phyloP scores from a whole-genome alignment of 768 basidiomycete genomes.

The Holtermannia corniformis region DNA sequence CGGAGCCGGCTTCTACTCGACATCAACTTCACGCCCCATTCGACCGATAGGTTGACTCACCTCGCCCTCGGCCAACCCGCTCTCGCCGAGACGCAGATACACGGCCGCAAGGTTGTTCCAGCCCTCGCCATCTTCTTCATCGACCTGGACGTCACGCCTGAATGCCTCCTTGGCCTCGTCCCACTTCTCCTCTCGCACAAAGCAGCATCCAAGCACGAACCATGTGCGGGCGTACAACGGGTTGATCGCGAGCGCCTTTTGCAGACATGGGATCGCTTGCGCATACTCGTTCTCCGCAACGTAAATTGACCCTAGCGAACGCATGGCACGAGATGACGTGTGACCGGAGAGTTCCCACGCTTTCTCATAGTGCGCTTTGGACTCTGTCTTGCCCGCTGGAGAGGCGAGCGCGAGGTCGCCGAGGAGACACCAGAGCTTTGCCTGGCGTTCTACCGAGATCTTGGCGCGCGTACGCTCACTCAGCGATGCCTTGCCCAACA shows the following conservation, averaged over 20 bases:
- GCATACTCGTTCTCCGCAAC: constrained; percentile 60
- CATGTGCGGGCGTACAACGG: constrained; percentile 78
- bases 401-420: constrained; percentile 58
- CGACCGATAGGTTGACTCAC: constrained; percentile 10
- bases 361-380: constrained; percentile 65
- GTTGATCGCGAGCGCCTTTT: constrained; percentile 73
- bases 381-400: constrained; percentile 15
- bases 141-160: constrained; percentile 72
- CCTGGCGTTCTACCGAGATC: constrained; percentile 62
- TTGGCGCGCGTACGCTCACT: constrained; percentile 20
- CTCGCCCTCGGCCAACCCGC: constrained; percentile 26
- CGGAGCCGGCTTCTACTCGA: constrained; percentile 10
- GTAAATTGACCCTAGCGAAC: constrained; percentile 75
- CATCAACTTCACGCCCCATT: constrained; percentile 1
- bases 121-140: constrained; percentile 94
- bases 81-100: constrained; percentile 69
- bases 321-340: constrained; percentile 81
- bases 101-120: constrained; percentile 96
- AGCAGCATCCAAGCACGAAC: constrained; percentile 94
- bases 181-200: constrained; percentile 75
- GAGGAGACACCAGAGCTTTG: constrained; percentile 88
- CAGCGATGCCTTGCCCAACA: constrained; percentile 51
- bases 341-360: constrained; percentile 76
- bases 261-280: constrained; percentile 58
- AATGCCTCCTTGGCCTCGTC: constrained; percentile 73